Evolutionary conservation across 257 asterid genomes (phyloP).

Genomic region (Fraxinus pennsylvanica): DNA sequence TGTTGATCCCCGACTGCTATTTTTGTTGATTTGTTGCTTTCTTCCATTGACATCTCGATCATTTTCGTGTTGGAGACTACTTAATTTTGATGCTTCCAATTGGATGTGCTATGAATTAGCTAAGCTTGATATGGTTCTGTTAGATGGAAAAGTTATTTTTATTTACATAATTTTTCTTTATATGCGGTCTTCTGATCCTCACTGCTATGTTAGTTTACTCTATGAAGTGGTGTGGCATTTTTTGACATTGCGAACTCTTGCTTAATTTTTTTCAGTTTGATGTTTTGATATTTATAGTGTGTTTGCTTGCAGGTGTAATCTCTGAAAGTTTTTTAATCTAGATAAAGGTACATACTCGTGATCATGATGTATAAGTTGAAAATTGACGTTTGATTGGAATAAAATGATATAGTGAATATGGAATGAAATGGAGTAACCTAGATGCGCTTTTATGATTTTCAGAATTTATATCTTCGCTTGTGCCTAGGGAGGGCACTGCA

Average conservation of each 20-base stretch:
- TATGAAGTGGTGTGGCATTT: background rate
- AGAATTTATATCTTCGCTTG: slow-evolving; percentile 34
- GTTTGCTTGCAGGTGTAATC: slow-evolving; percentile 51
- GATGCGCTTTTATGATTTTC: slow-evolving; percentile 14
- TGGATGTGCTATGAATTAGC: background rate
- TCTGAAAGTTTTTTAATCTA: slow-evolving; percentile 35
- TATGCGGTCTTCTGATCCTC: background rate
- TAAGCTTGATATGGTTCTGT: slow-evolving; percentile 21
- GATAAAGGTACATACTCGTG: slow-evolving; percentile 32
- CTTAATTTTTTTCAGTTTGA: slow-evolving; percentile 20
- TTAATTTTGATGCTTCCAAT: background rate
- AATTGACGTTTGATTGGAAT: too few species aligned
- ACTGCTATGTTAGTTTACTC: background rate
- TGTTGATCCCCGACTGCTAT: background rate
- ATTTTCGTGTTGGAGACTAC: background rate
- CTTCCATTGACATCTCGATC: background rate
- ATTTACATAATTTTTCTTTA: slow-evolving; percentile 10
- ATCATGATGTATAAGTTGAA: background rate
- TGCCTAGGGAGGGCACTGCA: slow-evolving; percentile 66
- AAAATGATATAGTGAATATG: background rate
- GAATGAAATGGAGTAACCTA: background rate
- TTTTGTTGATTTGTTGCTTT: background rate
- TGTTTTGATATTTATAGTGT: slow-evolving; percentile 24
- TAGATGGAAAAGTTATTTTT: background rate
- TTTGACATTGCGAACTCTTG: background rate